Percentiles rank a stretch among this genome's conserved stretches.
These are phyloP conservation scores for Cymbidium sinense DNA, from an alignment of 106 monocot species.

Conservation along the genomic window DNA sequence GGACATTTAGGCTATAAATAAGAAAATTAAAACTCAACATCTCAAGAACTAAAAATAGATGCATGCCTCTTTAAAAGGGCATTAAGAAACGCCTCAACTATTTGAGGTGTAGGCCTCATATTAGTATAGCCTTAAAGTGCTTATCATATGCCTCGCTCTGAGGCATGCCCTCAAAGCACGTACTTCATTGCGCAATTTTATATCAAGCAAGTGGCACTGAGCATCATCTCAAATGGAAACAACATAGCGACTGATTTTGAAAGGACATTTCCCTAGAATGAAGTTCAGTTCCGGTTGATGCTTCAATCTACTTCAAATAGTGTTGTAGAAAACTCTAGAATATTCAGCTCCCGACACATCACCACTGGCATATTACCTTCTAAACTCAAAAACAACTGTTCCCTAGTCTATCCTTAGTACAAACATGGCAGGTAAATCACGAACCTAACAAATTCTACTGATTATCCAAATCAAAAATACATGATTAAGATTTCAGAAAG, in stretches of 20 bases:
- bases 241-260: not conserved
- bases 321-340: not conserved
- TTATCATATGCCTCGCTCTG: no score
- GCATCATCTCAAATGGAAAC: not conserved
- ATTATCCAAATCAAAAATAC: not conserved
- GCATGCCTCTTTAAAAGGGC: no score
- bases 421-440: not conserved
- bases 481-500: not conserved
- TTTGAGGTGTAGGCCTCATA: no score
- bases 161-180: no score
- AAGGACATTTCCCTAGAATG: not conserved
- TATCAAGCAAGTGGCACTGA: not conserved
- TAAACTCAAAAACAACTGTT: not conserved
- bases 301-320: not conserved
- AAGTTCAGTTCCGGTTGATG: not conserved
- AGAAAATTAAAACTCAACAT: no score
- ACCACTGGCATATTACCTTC: not conserved
- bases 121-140: no score
- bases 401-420: not conserved
- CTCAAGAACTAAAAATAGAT: no score
- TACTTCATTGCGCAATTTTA: not conserved
- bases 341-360: not conserved
- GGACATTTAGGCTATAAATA: no score
- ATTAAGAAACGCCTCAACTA: no score
- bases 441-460: not conserved